These are phyloP conservation scores for Gracilariopsis chorda DNA, from an alignment of 23 red algal genomes.

Conservation along the genomic window DNA sequence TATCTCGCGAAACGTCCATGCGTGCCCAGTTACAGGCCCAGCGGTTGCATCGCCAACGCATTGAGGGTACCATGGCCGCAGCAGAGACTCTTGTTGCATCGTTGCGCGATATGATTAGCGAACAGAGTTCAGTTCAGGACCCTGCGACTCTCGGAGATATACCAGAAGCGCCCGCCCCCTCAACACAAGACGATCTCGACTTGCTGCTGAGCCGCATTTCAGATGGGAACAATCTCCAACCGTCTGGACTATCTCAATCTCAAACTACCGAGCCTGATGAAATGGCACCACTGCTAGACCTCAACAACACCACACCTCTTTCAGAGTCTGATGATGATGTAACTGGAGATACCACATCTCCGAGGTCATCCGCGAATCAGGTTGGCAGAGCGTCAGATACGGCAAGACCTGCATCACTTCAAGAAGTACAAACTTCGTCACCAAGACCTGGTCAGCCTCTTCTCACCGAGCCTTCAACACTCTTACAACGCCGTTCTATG, in stretches of 20 bases:
- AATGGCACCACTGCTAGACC: neutral
- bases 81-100: constrained; percentile 49
- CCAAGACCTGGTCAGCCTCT: neutral
- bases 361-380: neutral
- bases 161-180: neutral
- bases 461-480: neutral
- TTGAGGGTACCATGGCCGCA: constrained; percentile 44
- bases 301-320: neutral
- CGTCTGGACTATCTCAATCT: neutral
- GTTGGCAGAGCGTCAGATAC: neutral
- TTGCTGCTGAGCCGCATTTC: constrained; percentile 10
- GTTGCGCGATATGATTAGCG: constrained; percentile 46
- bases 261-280: neutral
- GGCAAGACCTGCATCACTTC: neutral
- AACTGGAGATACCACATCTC: neutral
- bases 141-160: neutral
- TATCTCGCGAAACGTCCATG: constrained; percentile 12
- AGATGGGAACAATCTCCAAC: neutral
- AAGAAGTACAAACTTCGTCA: neutral
- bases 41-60: constrained; percentile 5
- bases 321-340: neutral
- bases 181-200: constrained; percentile 1
- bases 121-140: neutral
- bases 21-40: constrained; percentile 31
- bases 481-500: neutral